A percentile compares a stretch with the other conserved stretches of the same genome.
phyloP scores from a whole-genome alignment of 805 yeast genomes.

The Saccharomycopsis guyanensis region DNA sequence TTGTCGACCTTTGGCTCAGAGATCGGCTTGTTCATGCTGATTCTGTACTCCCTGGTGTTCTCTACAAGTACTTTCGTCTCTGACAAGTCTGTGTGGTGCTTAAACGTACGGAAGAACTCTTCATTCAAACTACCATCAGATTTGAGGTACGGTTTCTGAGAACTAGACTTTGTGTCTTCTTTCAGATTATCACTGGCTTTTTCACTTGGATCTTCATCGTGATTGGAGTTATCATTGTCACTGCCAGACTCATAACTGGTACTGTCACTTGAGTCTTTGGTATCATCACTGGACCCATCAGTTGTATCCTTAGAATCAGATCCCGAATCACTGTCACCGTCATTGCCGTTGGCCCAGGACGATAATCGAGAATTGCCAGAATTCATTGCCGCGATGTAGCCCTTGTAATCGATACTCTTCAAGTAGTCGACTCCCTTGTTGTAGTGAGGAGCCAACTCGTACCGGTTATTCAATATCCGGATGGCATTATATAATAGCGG shows the following conservation, averaged over 20 bases:
- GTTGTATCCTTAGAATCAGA: not conserved
- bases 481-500: not conserved
- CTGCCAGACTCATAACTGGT: not conserved
- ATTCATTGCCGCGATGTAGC: not conserved
- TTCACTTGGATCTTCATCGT: too few species aligned
- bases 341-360: not conserved
- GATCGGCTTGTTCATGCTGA: slow-evolving; percentile 31
- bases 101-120: slow-evolving; percentile 11
- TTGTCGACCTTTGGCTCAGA: slow-evolving; percentile 40
- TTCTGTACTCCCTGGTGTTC: slow-evolving; percentile 33
- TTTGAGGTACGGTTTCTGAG: slow-evolving; percentile 5
- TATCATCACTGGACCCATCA: not conserved
- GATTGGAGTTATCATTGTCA: not conserved
- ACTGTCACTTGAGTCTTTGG: too few species aligned
- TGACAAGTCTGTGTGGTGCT: slow-evolving; percentile 2
- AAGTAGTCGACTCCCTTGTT: slow-evolving; percentile 9
- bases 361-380: not conserved
- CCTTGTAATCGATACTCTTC: slow-evolving; percentile 9
- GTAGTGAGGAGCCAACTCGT: not conserved
- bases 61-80: slow-evolving; percentile 24
- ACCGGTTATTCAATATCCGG: not conserved
- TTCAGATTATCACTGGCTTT: not conserved
- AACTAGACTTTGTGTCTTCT: too few species aligned
- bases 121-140: slow-evolving; percentile 14
- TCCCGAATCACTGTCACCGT: slow-evolving; percentile 2